Evolutionary conservation across 2,329 filamentous ascomycete species (phyloP).

Genomic region (Myriangium duriaei): DNA sequence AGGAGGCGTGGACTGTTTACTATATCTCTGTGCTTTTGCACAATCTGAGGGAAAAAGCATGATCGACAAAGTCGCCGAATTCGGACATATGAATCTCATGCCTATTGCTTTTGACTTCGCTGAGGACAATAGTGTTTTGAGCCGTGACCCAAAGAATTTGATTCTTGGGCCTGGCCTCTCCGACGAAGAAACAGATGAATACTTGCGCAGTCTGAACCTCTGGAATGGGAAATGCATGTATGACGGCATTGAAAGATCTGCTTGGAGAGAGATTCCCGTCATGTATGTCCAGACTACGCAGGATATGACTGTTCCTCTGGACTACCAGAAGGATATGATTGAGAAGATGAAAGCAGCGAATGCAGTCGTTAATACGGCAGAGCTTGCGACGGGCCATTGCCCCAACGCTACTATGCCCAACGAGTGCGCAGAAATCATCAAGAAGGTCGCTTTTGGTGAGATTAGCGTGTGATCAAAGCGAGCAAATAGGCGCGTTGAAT

Average conservation of each 20-base stretch:
- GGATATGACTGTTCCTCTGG: conserved; percentile 13
- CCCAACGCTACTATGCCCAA: conserved; percentile 1
- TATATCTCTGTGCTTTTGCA: conserved; percentile 15
- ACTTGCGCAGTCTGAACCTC: not conserved
- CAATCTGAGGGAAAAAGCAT: not conserved
- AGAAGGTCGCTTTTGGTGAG: not conserved
- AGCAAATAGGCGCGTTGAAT: too few species aligned
- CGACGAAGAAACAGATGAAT: conserved; percentile 1
- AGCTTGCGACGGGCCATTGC: conserved; percentile 13
- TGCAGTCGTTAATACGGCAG: conserved; percentile 8
- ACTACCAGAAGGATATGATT: conserved; percentile 13
- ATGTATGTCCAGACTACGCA: conserved; percentile 10
- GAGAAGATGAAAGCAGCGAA: conserved; percentile 10
- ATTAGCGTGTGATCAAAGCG: too few species aligned
- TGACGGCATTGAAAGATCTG: conserved; percentile 8
- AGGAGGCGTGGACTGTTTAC: conserved; percentile 14
- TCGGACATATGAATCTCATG: conserved; percentile 12
- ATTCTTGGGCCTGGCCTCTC: not conserved
- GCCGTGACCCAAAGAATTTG: conserved; percentile 3
- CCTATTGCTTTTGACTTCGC: conserved; percentile 13
- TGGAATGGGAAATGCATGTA: conserved; percentile 15
- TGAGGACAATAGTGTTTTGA: conserved; percentile 10
- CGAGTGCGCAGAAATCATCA: not conserved
- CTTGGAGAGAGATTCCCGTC: conserved; percentile 14
- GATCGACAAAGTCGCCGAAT: conserved; percentile 7